Base-by-base conservation (phyloP, 805 yeast genomes). In the Schwanniomyces pseudopolymorphus region DNA sequence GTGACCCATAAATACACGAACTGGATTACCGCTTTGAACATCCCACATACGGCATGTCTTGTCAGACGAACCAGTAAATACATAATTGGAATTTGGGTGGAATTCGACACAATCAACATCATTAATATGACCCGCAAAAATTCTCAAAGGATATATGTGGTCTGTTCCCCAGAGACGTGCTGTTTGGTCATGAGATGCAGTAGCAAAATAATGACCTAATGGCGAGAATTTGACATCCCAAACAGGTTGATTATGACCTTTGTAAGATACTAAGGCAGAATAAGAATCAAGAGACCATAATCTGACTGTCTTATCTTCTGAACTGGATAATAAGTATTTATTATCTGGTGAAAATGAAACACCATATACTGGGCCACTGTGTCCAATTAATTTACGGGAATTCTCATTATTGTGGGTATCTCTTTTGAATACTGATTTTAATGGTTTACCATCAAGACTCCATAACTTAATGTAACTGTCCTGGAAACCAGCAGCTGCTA, bases 11-110 rank as follows among this genome's bases (percentile, higher is more conserved):
- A 94, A 92, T 8, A 94, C 83, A 51, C 99, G 79, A 24, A 91
- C 97, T 35, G 95, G 83, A 53, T 83, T 84, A 33, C 99, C 99
- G 36, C 84, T 79, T 31, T 84, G 80, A 21, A 94, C 83, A 65
- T 94, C 99, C 99, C 99, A 94, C 97, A 94, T 91, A 52, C 99
- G 78, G 60, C 95, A 86, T 0, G 98, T 89, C 69, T 90, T 89
- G 68, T 94, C 99, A 52, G 91, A 81, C 5, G 96, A 89, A 5
- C 99, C 99, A 0, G 99, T 92, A 60, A 94, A 84, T 5, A 94
- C 83, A 63, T 94, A 94, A 41, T 91, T 87, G 7, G 97, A 91
- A 65, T 94, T 94, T 21, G 99, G 98, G 69, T 94, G 99, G 79
- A 92, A 94, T 42, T 84, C 84, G 31, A 92, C 96, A 55, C 92